Evolutionary conservation across 306 rosid genomes (phyloP).

Genomic region (Gastrolobium villosum): DNA sequence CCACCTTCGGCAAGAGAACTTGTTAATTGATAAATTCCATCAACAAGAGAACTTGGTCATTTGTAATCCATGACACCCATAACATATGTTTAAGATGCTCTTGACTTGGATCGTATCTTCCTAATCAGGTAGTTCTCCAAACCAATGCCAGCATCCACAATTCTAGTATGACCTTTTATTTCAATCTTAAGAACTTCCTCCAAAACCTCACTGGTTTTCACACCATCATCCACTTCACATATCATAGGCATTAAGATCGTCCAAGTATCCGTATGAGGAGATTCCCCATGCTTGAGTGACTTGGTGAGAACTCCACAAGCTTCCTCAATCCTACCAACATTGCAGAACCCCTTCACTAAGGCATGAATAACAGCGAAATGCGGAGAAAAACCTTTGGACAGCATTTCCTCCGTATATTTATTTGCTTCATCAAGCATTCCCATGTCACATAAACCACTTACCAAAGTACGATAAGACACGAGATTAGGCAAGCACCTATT

Average conservation of each 20-base stretch:
- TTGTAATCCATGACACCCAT: background rate
- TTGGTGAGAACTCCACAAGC: slow-evolving; percentile 67
- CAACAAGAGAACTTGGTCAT: background rate
- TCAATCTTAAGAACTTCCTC: slow-evolving; percentile 65
- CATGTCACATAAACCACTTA: slow-evolving; percentile 68
- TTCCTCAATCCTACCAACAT: slow-evolving; percentile 80
- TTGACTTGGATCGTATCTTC: slow-evolving; percentile 55
- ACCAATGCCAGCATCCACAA: slow-evolving; percentile 70
- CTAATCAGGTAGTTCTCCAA: slow-evolving; percentile 75
- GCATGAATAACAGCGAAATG: slow-evolving; percentile 77
- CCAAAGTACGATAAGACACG: slow-evolving; percentile 79
- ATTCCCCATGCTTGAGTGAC: slow-evolving; percentile 67
- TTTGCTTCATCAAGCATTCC: slow-evolving; percentile 80
- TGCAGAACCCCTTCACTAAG: slow-evolving; percentile 70
- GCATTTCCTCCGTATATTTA: slow-evolving; percentile 65
- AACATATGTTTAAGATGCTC: slow-evolving; percentile 41
- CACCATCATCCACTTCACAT: slow-evolving; percentile 67
- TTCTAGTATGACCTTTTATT: slow-evolving; percentile 62
- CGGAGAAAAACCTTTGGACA: slow-evolving; percentile 70
- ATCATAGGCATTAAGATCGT: slow-evolving; percentile 60
- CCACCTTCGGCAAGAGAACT: background rate
- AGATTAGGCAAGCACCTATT: slow-evolving; percentile 85
- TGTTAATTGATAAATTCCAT: too few species aligned
- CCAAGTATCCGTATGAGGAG: slow-evolving; percentile 82
- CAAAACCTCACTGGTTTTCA: slow-evolving; percentile 48